These are phyloP conservation scores for Cornus suecica DNA, from an alignment of 148 eudicot genomes.

Conservation along the genomic window DNA sequence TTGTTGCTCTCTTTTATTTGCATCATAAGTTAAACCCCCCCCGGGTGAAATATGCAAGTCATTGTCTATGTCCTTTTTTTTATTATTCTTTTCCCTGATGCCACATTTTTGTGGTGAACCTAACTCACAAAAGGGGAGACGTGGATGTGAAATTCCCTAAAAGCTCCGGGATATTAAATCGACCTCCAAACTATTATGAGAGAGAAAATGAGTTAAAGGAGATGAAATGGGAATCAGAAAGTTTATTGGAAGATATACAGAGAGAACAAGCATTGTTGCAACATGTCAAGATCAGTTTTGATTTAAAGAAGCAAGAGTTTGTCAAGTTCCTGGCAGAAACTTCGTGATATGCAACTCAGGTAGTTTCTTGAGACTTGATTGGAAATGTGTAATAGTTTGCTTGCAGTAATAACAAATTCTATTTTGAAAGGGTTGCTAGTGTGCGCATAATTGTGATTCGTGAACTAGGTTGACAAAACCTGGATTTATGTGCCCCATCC, in stretches of 20 bases:
- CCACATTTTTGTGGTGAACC: not conserved
- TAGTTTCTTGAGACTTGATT: slow-evolving; percentile 17
- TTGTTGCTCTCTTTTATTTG: not conserved
- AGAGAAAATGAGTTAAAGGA: slow-evolving; percentile 61
- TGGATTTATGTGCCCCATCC: not conserved
- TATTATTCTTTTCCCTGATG: not conserved
- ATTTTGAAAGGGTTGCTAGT: not conserved
- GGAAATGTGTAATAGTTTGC: not conserved
- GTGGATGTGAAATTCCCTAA: slow-evolving; percentile 62
- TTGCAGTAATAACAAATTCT: not conserved
- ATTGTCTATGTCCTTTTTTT: not conserved
- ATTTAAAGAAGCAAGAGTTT: slow-evolving; percentile 59
- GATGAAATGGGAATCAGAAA: slow-evolving; percentile 57
- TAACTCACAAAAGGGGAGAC: slow-evolving; percentile 47
- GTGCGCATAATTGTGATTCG: not conserved
- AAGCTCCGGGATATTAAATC: slow-evolving; percentile 26
- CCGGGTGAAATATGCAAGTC: too few species aligned
- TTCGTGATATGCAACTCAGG: slow-evolving; percentile 57
- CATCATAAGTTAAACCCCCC: not conserved
- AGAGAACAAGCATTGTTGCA: slow-evolving; percentile 61
- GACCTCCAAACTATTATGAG: slow-evolving; percentile 37
- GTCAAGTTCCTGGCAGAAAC: slow-evolving; percentile 51
- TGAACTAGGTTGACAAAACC: not conserved
- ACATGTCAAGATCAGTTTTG: slow-evolving; percentile 50
- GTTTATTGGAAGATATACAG: slow-evolving; percentile 53